A percentile compares a stretch with the other conserved stretches of the same genome.
These are phyloP conservation scores for Colletotrichum cereale DNA, from an alignment of 2,329 filamentous ascomycete species.

Conservation along the genomic window DNA sequence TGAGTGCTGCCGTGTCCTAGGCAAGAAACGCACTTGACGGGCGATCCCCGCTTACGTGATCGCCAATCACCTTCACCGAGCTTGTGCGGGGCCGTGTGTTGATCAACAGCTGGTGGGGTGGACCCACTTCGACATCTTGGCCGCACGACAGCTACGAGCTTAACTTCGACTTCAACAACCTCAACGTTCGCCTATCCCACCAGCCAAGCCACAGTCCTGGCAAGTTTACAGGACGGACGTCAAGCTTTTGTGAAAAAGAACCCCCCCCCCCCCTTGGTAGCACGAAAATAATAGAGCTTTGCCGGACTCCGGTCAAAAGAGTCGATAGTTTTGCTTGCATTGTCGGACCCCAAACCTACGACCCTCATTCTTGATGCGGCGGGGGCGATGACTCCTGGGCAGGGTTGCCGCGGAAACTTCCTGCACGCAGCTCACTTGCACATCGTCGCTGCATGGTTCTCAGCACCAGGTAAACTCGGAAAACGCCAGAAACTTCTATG, in stretches of 20 bases:
- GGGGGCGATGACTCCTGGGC: background rate
- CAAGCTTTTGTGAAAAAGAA: too few species aligned
- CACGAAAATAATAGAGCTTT: background rate
- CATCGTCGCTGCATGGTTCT: background rate
- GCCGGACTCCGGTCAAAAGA: too few species aligned
- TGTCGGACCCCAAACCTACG: background rate
- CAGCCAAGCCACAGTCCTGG: background rate
- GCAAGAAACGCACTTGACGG: background rate
- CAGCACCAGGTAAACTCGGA: background rate
- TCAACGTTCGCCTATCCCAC: background rate
- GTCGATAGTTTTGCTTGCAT: too few species aligned
- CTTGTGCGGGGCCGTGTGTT: background rate
- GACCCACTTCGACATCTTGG: background rate
- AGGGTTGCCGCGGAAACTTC: background rate
- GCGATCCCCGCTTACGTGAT: background rate
- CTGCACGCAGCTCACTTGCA: background rate
- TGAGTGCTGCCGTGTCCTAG: background rate
- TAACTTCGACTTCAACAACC: conserved; percentile 2
- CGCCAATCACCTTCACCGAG: too few species aligned
- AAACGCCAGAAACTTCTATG: background rate
- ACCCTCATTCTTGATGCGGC: background rate
- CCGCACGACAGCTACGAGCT: background rate
- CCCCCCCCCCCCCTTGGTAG: too few species aligned
- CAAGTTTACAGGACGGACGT: background rate
- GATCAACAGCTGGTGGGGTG: background rate